Conservation (phyloP, 139 green algal genomes). For the Mesotaenium endlicherianum region DNA sequence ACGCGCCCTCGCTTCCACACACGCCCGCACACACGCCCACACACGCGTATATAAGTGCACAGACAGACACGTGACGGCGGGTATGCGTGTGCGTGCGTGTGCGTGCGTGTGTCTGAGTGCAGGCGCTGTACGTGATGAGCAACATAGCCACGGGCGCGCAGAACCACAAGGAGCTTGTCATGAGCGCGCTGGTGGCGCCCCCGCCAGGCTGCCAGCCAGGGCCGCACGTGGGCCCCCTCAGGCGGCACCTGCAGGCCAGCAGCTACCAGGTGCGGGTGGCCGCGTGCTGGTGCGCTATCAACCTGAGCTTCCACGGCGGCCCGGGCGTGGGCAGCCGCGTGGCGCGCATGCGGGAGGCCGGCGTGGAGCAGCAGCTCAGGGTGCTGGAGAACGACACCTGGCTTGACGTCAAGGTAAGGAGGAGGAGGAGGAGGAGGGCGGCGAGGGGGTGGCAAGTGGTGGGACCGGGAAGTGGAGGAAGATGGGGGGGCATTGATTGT, state of each 20-base stretch:
- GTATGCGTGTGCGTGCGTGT: no score
- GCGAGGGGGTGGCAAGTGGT: no score
- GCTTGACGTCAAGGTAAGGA: not conserved
- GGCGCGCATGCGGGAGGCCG: not conserved
- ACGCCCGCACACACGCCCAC: not conserved
- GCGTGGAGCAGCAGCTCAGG: constrained; percentile 19
- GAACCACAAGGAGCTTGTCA: not conserved
- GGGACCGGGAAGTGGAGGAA: no score
- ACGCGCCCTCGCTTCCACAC: not conserved
- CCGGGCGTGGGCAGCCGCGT: not conserved
- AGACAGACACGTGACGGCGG: no score
- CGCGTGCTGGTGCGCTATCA: not conserved
- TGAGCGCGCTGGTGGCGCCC: not conserved
- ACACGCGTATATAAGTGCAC: no score
- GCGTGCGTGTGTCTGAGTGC: not conserved
- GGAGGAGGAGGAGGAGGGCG: no score
- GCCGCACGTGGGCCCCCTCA: not conserved
- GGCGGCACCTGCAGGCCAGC: not conserved
- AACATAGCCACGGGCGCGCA: not conserved
- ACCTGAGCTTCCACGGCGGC: constrained; percentile 12
- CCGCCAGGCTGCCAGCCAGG: not conserved
- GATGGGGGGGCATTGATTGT: no score
- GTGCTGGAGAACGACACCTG: constrained; percentile 1
- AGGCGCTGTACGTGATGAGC: not conserved
- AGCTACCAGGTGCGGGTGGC: not conserved